phyloP scores from a whole-genome alignment of 495 filamentous ascomycete species.

The Pyronema omphalodes region DNA sequence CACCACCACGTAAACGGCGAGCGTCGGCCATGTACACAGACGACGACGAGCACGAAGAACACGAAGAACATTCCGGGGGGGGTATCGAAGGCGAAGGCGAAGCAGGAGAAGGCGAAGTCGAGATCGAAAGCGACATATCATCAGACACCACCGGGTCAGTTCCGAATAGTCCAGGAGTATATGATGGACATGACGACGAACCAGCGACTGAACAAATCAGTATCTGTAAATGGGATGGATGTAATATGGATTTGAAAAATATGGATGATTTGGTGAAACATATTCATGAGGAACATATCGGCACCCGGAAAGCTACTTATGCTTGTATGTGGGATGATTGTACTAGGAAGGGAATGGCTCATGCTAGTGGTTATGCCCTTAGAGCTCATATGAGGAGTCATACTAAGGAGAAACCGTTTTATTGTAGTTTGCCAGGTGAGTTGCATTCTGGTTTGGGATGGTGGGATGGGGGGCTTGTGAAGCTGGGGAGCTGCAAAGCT shows the following conservation, averaged over 20 bases:
- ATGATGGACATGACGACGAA: conserved; percentile 62
- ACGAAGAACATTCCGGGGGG: no score
- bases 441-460: conserved; percentile 1
- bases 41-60: conserved; percentile 10
- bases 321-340: conserved; percentile 92
- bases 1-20: conserved; percentile 15
- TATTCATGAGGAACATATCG: conserved; percentile 85
- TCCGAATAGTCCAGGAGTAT: conserved; percentile 47
- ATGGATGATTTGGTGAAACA: conserved; percentile 90
- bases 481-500: no score
- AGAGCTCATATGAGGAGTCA: conserved; percentile 95
- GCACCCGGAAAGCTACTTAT: conserved; percentile 55
- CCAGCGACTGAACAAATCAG: conserved; percentile 64
- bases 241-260: conserved; percentile 63
- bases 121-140: conserved; percentile 45
- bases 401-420: conserved; percentile 95
- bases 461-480: neutral
- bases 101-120: conserved; percentile 24
- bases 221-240: conserved; percentile 76
- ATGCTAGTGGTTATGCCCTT: conserved; percentile 87
- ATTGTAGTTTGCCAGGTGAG: conserved; percentile 80
- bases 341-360: conserved; percentile 63
- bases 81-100: no score
- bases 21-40: conserved; percentile 17
- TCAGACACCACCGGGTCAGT: conserved; percentile 75